Evolutionary conservation across 2,329 filamentous ascomycete species (phyloP).

Genomic region (Fusarium decemcellulare): DNA sequence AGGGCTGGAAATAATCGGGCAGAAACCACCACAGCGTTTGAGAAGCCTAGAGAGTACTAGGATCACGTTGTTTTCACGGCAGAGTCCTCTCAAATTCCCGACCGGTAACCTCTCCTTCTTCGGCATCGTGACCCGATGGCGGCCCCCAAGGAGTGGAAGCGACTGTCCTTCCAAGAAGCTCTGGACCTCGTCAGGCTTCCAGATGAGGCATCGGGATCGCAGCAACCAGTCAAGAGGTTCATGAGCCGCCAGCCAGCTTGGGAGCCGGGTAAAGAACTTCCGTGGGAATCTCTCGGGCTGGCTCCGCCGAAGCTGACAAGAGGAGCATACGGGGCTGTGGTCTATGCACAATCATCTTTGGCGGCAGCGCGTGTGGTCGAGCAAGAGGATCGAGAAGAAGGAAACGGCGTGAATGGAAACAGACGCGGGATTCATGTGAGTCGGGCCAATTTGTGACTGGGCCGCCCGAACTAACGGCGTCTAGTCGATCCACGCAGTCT

Average conservation of each 20-base stretch:
- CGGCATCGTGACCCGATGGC: slow-evolving; percentile 16
- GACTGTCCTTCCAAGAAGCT: slow-evolving; percentile 49
- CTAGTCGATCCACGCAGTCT: slow-evolving; percentile 70
- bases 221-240: slow-evolving; percentile 40
- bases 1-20: background rate
- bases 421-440: slow-evolving; percentile 57
- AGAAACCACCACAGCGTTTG: no score
- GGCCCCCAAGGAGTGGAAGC: slow-evolving; percentile 37
- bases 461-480: slow-evolving; percentile 1
- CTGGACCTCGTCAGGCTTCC: slow-evolving; percentile 47
- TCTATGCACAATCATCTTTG: slow-evolving; percentile 55
- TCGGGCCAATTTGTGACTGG: slow-evolving; percentile 1
- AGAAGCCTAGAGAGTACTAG: no score
- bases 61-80: background rate
- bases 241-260: slow-evolving; percentile 53
- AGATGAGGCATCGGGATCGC: slow-evolving; percentile 5
- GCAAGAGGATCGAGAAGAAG: slow-evolving; percentile 45
- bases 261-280: slow-evolving; percentile 50
- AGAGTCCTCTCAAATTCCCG: background rate
- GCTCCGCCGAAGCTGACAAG: slow-evolving; percentile 29
- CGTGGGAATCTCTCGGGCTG: slow-evolving; percentile 44
- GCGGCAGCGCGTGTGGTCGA: slow-evolving; percentile 53
- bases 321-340: slow-evolving; percentile 55
- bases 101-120: background rate
- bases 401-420: slow-evolving; percentile 17